Evolutionary conservation across 257 asterid species (phyloP).

Genomic region (Petunia secreta): DNA sequence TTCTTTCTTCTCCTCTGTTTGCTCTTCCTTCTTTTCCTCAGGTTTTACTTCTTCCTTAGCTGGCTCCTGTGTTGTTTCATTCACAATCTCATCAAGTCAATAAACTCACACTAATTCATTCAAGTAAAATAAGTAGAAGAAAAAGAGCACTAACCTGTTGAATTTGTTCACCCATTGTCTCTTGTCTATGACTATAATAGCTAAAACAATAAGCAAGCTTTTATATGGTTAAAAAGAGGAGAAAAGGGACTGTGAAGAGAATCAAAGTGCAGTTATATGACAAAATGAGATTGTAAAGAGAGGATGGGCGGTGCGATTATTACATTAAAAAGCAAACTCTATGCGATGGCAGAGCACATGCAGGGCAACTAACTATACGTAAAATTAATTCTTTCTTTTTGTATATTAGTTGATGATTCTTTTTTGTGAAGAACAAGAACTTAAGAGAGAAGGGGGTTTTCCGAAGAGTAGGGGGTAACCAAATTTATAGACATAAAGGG

Average conservation of each 20-base stretch:
- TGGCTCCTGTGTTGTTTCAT: slow-evolving; percentile 33
- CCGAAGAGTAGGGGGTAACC: slow-evolving; percentile 29
- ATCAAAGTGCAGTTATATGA: slow-evolving; percentile 42
- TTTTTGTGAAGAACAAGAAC: background rate
- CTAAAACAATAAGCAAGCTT: background rate
- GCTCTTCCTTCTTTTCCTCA: slow-evolving; percentile 44
- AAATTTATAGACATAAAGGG: slow-evolving; percentile 27
- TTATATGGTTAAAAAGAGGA: slow-evolving; percentile 22
- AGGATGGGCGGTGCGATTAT: slow-evolving; percentile 66
- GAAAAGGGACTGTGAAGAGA: slow-evolving; percentile 38
- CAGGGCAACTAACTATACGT: slow-evolving; percentile 47
- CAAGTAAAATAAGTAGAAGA: background rate
- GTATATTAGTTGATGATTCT: background rate
- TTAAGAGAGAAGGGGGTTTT: slow-evolving; percentile 18
- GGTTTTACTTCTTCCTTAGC: slow-evolving; percentile 48
- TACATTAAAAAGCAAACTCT: slow-evolving; percentile 47
- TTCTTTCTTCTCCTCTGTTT: slow-evolving; percentile 40
- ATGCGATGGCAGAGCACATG: slow-evolving; percentile 83
- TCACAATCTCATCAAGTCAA: background rate
- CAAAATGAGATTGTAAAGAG: slow-evolving; percentile 36
- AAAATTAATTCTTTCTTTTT: background rate
- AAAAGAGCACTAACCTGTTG: slow-evolving; percentile 47
- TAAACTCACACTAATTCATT: background rate
- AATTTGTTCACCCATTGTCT: slow-evolving; percentile 69
- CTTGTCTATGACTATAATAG: background rate